Percentiles rank a stretch among this genome's conserved stretches.
These are phyloP conservation scores for Symbiodinium natans DNA, from an alignment of 73 alveolate genomes.

Conservation along the genomic window DNA sequence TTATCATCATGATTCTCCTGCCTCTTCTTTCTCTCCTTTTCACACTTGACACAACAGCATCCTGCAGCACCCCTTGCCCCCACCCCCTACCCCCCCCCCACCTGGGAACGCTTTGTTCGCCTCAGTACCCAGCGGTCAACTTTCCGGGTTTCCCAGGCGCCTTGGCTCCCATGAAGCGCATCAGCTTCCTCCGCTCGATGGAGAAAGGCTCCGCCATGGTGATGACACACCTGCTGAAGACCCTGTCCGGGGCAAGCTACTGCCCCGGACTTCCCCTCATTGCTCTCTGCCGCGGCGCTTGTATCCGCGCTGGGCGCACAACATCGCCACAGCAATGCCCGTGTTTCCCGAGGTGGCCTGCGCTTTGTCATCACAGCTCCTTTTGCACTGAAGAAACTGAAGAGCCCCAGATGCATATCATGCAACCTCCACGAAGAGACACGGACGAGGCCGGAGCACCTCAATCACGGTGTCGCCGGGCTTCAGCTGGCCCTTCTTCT, in stretches of 20 bases:
- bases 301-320: conserved; percentile 89
- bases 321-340: conserved; percentile 93
- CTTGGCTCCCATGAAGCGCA: conserved; percentile 91
- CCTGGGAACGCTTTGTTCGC: no score
- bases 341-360: conserved; percentile 90
- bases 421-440: no score
- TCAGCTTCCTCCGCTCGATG: conserved; percentile 91
- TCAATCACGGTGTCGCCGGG: conserved; percentile 94
- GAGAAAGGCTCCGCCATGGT: conserved; percentile 92
- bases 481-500: conserved; percentile 89
- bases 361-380: no score
- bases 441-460: no score
- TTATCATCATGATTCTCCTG: no score
- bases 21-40: no score
- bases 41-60: no score
- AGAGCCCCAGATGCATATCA: no score
- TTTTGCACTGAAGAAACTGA: no score
- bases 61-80: not conserved
- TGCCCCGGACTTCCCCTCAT: no score
- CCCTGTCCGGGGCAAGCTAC: no score
- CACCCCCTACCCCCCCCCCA: not conserved
- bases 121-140: no score
- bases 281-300: not conserved
- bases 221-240: conserved; percentile 4
- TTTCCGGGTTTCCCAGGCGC: not conserved